Evolutionary conservation across 2,329 filamentous ascomycete genomes (phyloP).

Genomic region (Diaporthe sp.): DNA sequence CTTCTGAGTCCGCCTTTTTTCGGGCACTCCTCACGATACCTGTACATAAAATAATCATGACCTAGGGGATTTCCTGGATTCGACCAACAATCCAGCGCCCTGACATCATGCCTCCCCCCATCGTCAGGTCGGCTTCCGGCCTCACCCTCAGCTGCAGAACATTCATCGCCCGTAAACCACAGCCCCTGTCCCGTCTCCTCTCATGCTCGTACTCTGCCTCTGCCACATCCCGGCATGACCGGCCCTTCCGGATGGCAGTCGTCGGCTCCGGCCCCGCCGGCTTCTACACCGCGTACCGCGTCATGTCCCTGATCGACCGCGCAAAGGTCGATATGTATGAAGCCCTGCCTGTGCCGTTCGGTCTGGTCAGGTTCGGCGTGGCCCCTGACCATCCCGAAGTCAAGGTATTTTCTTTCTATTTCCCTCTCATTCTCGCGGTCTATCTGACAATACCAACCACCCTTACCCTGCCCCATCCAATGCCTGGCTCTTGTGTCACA

Average conservation of each 20-base stretch:
- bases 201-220: constrained; percentile 37
- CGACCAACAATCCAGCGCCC: neutral
- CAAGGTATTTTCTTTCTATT: constrained; percentile 74
- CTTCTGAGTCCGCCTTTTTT: neutral
- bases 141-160: constrained; percentile 16
- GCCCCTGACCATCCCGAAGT: constrained; percentile 99
- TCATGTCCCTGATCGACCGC: constrained; percentile 81
- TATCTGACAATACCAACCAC: too few species aligned
- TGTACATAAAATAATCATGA: neutral
- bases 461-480: neutral
- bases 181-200: constrained; percentile 3
- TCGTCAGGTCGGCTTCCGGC: constrained; percentile 24
- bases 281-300: constrained; percentile 92
- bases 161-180: neutral
- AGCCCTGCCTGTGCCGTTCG: constrained; percentile 90
- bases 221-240: constrained; percentile 49
- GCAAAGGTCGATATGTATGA: constrained; percentile 96
- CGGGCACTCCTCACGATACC: neutral
- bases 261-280: constrained; percentile 95
- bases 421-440: neutral
- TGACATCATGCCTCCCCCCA: constrained; percentile 32
- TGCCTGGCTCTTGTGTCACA: too few species aligned
- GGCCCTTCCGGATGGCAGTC: constrained; percentile 84
- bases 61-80: neutral
- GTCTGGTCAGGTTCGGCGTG: constrained; percentile 92